phyloP scores from a whole-genome alignment of 2,329 filamentous ascomycete species.

The Lecanosticta acicola region DNA sequence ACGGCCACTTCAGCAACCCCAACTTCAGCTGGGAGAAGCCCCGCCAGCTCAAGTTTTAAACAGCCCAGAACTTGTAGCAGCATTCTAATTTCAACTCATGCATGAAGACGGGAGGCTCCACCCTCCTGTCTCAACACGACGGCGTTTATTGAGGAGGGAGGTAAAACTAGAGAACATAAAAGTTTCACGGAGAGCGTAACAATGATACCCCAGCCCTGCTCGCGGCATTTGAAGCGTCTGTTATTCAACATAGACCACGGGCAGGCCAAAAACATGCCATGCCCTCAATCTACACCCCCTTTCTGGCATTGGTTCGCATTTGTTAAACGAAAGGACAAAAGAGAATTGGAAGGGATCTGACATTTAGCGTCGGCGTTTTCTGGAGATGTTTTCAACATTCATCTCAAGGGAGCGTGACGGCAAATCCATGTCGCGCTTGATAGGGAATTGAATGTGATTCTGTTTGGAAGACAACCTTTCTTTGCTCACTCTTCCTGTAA shows the following conservation, averaged over 20 bases:
- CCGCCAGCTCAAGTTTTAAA: constrained; percentile 87
- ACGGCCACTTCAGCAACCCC: constrained; percentile 99
- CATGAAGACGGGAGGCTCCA: constrained; percentile 8
- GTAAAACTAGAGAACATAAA: constrained; percentile 15
- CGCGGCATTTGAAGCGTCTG: constrained; percentile 18
- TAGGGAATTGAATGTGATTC: constrained; percentile 14
- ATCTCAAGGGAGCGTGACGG: constrained; percentile 19
- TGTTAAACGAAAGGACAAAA: background rate
- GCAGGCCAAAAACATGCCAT: too few species aligned
- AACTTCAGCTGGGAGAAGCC: constrained; percentile 97
- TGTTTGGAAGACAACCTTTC: background rate
- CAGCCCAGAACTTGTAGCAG: constrained; percentile 4
- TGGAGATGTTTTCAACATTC: constrained; percentile 26
- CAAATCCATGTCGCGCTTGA: constrained; percentile 18
- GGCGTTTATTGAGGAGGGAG: constrained; percentile 14
- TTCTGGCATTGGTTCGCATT: background rate
- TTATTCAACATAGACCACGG: constrained; percentile 26
- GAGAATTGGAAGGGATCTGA: constrained; percentile 13
- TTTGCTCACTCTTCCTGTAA: background rate
- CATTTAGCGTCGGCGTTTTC: constrained; percentile 25
- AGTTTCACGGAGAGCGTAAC: constrained; percentile 21
- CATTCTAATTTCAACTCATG: background rate
- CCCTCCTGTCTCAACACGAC: constrained; percentile 10
- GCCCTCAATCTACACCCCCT: too few species aligned
- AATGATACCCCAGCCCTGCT: constrained; percentile 26